Base-by-base conservation (phyloP, 2,329 filamentous ascomycete genomes). In the Penicillium capsulatum region DNA sequence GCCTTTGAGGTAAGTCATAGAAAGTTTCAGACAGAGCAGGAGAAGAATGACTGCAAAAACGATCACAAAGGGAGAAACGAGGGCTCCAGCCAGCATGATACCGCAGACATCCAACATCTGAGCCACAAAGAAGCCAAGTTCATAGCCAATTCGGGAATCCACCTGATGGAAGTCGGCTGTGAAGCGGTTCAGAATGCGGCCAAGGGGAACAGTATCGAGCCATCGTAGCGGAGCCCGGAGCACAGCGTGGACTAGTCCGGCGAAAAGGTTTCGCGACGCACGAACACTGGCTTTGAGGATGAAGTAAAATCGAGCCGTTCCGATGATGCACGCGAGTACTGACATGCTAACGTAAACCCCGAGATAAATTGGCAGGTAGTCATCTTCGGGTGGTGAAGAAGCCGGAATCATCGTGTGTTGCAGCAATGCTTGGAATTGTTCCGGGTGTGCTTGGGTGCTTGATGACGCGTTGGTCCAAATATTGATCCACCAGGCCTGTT, bases 151-250 rank as follows among this genome's bases (percentile, higher is more conserved):
- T 24, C 77, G 73, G 5, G 76, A 80, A 63, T 91, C 86, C 34
- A 90, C 76, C 28, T 80, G 74, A 51, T 82, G 79, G 61, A 91
- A 89, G 63, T 91, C 86, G 3, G 82, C 73, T 0, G 84, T 87
- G 60, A 90, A 87, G 2, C 86, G 76, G 64, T 91, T 91, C 14
- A 90, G 69, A 26, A 90, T 78, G 31, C 86, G 77, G 2, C 86
- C 86, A 1, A 88, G 71, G 0, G 86, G 86, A 0, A 88, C 81
- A 0, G 85, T 90, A 57, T 91, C 86, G 26, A 91, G 73, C 83
- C 84, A 89, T 45, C 84, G 73, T n/a, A 90, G 70, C 1, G 84
- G 85, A 4, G 85, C 81, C 13, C 83, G 77, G 3, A 91, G 71
- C 5, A 91, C 75, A 1, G 79, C 74, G 50, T 78, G 81, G 26